phyloP scores from a whole-genome alignment of 2,329 filamentous ascomycete species.

The Hirsutella minnesotensis region DNA sequence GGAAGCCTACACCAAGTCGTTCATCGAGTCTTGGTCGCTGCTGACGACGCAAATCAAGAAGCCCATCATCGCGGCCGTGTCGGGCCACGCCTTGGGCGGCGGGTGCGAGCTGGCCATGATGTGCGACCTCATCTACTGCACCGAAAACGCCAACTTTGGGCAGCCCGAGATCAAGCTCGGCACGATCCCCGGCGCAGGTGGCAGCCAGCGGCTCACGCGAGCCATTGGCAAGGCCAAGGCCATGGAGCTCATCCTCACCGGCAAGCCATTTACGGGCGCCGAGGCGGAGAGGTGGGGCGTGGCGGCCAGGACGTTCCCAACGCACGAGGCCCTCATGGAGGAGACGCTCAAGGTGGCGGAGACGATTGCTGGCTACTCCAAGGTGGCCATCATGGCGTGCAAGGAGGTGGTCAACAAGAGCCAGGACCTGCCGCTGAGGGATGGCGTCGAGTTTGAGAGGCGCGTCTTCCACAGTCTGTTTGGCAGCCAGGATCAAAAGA shows the following conservation, averaged over 20 bases:
- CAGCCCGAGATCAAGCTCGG: conserved; percentile 97
- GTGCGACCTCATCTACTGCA: conserved; percentile 92
- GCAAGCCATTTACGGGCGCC: conserved; percentile 68
- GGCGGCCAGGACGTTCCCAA: conserved; percentile 70
- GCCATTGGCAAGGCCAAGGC: conserved; percentile 75
- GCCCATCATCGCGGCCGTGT: conserved; percentile 86
- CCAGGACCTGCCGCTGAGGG: conserved; percentile 75
- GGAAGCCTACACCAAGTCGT: conserved; percentile 75
- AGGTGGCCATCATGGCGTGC: conserved; percentile 74
- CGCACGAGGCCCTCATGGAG: conserved; percentile 70
- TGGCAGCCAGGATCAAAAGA: conserved; percentile 92
- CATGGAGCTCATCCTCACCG: conserved; percentile 86
- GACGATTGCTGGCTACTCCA: conserved; percentile 78
- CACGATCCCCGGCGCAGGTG: conserved; percentile 82
- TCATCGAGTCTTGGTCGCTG: conserved; percentile 90
- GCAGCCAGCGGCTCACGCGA: conserved; percentile 75
- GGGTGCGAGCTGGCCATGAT: conserved; percentile 97
- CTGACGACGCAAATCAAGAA: conserved; percentile 80
- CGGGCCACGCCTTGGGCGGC: conserved; percentile 86
- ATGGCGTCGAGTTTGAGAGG: conserved; percentile 91
- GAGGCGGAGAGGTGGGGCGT: conserved; percentile 88
- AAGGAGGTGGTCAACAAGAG: conserved; percentile 99
- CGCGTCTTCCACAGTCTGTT: conserved; percentile 88
- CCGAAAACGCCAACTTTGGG: conserved; percentile 75
- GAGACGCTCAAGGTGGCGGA: conserved; percentile 73